Evolutionary conservation across 306 rosid species (phyloP).

Genomic region (Cicer judaicum): DNA sequence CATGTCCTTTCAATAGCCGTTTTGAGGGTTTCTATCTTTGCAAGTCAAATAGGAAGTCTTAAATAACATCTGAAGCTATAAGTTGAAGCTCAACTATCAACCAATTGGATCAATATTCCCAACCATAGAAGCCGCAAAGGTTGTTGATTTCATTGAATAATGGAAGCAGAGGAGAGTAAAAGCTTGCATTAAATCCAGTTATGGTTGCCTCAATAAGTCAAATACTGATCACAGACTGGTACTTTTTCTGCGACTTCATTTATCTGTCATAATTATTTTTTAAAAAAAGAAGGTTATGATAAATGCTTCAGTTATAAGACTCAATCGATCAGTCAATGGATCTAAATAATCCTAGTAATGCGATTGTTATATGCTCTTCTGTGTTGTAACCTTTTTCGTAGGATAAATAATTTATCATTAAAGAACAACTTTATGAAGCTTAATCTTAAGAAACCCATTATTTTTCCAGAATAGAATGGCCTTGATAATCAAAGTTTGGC

Average conservation of each 20-base stretch:
- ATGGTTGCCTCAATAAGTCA: slow-evolving; percentile 36
- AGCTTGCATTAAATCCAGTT: slow-evolving; percentile 42
- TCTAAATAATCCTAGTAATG: background rate
- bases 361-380: background rate
- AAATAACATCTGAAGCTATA: slow-evolving; percentile 27
- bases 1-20: background rate
- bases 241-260: slow-evolving; percentile 19
- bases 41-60: slow-evolving; percentile 33
- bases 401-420: no score
- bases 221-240: background rate
- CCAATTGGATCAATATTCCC: slow-evolving; percentile 38
- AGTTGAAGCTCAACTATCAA: slow-evolving; percentile 48
- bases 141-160: slow-evolving; percentile 52
- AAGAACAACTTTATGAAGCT: no score
- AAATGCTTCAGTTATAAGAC: background rate
- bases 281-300: background rate
- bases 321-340: background rate
- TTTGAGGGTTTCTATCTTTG: slow-evolving; percentile 24
- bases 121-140: slow-evolving; percentile 15
- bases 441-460: no score
- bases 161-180: slow-evolving; percentile 29
- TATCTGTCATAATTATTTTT: slow-evolving; percentile 3
- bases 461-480: no score
- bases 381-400: no score
- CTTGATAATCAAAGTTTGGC: no score